Base-by-base conservation (phyloP, 139 green algal species). In the Coccomyxa sp. region DNA sequence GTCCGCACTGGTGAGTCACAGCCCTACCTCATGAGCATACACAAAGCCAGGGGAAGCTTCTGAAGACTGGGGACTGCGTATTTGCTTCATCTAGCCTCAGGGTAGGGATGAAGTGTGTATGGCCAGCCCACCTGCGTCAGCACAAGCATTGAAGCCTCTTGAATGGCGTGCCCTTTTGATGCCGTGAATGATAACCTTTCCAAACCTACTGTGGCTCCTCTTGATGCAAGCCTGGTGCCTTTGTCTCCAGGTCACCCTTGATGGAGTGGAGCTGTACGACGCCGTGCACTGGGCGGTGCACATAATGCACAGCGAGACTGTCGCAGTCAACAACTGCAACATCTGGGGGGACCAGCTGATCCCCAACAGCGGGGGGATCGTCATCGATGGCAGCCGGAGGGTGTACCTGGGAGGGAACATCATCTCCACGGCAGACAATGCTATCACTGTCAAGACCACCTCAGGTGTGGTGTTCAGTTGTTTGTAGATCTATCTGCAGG, bases 281-380 rank as follows among this genome's bases (percentile, higher is more conserved):
- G 55, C 55, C 0, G 55, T 44, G 18, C 39, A 73, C 35, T 38
- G 55, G 36, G 64, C 75, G 36, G 36, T 79, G 55, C 75, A 79
- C 68, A 74, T 91, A 9, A 16, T 74, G 12, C 35, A 70, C 64
- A 87, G 82, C 82, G 27, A 39, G 6, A 10, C 70, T 27, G 85
- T 91, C 10, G 7, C 8, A 0, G 12, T 91, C 2, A 38, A 24
- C 0, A 36, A 58, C 1, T 5, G 89, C 69, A 41, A 24, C 69
- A 34, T 74, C 33, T 74, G 34, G 34, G 50, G 35, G 34, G 34
- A 41, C 70, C 14, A 24, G 33, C 14, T 39, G 34, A 10, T 75
- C 33, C 34, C 29, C 9, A 18, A 37, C 39, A 34, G 39, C 18
- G 22, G 38, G 18, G 71, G 71, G 2, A 58, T 76, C 39, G 24